Evolutionary conservation across 179 eudicot genomes (phyloP).

Genomic region (Beta lomatogona): DNA sequence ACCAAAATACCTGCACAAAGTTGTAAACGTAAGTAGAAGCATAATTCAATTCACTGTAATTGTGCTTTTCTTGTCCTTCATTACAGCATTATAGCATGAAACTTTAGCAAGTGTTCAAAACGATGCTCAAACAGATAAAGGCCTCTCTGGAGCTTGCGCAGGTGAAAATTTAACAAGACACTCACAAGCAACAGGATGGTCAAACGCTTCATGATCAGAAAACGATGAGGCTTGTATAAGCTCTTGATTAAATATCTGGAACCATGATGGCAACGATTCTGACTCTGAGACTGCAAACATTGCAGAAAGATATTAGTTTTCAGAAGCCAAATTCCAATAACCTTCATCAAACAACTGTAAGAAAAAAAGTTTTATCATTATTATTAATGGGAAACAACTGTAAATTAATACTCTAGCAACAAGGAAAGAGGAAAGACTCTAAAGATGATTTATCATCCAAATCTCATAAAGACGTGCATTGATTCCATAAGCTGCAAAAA

Average conservation of each 20-base stretch:
- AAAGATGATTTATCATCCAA: neutral
- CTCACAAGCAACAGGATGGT: constrained; percentile 96
- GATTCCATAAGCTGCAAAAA: neutral
- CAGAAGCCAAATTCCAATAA: constrained; percentile 12
- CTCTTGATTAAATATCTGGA: constrained; percentile 82
- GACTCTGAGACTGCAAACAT: constrained; percentile 57
- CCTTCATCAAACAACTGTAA: constrained; percentile 5
- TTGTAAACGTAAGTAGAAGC: constrained; percentile 20
- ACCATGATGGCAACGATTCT: constrained; percentile 79
- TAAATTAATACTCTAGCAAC: neutral
- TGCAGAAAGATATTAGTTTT: constrained; percentile 27
- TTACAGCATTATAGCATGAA: neutral
- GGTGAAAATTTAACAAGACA: constrained; percentile 11
- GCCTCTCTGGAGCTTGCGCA: constrained; percentile 5
- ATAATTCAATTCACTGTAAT: neutral
- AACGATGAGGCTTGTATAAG: constrained; percentile 76
- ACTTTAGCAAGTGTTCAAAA: neutral
- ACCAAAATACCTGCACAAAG: constrained; percentile 82
- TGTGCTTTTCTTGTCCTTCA: neutral
- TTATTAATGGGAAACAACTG: neutral
- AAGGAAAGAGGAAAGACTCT: neutral
- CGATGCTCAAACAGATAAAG: neutral
- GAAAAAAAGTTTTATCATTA: no score
- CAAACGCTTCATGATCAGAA: constrained; percentile 97
- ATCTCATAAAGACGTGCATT: neutral